Percentiles rank a stretch among this genome's conserved stretches.
These are phyloP conservation scores for Glycine soja DNA, from an alignment of 306 rosid species.

Conservation along the genomic window DNA sequence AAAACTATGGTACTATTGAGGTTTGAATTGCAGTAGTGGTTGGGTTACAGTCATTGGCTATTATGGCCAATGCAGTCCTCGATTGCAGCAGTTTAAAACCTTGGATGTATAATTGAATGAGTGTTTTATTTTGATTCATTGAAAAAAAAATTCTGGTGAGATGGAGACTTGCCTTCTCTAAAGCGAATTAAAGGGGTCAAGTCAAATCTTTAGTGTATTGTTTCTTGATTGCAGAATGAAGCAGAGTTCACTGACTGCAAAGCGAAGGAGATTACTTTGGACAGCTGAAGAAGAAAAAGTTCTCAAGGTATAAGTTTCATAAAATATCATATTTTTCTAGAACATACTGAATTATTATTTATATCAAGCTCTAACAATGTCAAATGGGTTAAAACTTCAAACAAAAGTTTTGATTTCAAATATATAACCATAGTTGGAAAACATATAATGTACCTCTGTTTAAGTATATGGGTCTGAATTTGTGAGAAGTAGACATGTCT, in stretches of 20 bases:
- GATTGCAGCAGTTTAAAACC: not conserved
- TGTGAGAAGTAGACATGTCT: not conserved
- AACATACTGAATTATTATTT: not conserved
- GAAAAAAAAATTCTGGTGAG: not conserved
- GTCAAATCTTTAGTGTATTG: not conserved
- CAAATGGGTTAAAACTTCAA: conserved; percentile 20
- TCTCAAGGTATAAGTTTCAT: conserved; percentile 47
- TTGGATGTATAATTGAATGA: not conserved
- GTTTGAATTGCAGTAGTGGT: not conserved
- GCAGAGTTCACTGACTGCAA: not conserved
- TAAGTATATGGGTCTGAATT: not conserved
- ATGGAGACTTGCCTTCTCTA: too few relatives aligned
- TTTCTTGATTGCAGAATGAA: conserved; percentile 40
- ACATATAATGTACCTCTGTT: not conserved
- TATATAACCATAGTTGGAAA: not conserved
- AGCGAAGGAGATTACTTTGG: conserved; percentile 50
- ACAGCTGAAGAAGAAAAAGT: conserved; percentile 52
- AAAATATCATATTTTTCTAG: not conserved
- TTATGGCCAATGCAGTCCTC: not conserved
- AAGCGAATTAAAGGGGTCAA: too few relatives aligned
- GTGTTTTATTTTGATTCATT: not conserved
- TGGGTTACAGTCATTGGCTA: not conserved
- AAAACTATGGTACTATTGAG: not conserved
- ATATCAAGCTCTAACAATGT: conserved; percentile 10
- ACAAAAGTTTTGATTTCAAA: not conserved